Evolutionary conservation across 2,329 filamentous ascomycete genomes (phyloP).

Genomic region (Ascochyta fabae): DNA sequence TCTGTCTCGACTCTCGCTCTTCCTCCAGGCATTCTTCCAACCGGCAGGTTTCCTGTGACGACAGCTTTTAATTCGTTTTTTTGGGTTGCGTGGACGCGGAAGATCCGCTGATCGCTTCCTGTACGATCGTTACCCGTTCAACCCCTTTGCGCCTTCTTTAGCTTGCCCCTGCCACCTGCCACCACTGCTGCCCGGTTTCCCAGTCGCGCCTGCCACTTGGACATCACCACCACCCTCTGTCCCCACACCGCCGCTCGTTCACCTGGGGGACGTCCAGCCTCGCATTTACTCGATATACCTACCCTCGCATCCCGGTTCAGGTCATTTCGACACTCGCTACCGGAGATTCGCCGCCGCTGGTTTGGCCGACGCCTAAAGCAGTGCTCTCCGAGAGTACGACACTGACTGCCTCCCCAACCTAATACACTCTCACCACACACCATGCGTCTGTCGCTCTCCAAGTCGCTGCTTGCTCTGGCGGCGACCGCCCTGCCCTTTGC

Average conservation of each 20-base stretch:
- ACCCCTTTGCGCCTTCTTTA: constrained; percentile 24
- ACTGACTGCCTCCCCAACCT: constrained; percentile 22
- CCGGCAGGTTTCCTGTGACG: constrained; percentile 24
- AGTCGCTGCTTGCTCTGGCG: constrained; percentile 44
- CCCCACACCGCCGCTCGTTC: constrained; percentile 33
- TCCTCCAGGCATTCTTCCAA: constrained; percentile 34
- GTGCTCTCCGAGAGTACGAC: constrained; percentile 42
- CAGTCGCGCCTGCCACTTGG: constrained; percentile 29
- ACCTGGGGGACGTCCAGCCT: constrained; percentile 14
- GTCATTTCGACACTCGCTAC: constrained; percentile 16
- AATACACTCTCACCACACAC: constrained; percentile 22
- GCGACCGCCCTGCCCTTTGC: constrained; percentile 55
- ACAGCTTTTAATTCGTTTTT: constrained; percentile 20
- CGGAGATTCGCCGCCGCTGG: constrained; percentile 39
- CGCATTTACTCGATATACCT: constrained; percentile 13
- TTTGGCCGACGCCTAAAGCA: constrained; percentile 36
- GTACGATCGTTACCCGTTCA: constrained; percentile 38
- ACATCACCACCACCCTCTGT: constrained; percentile 28
- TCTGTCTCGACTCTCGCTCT: constrained; percentile 31
- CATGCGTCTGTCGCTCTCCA: constrained; percentile 46
- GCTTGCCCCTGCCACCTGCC: constrained; percentile 35
- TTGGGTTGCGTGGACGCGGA: constrained; percentile 29
- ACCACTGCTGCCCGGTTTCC: constrained; percentile 40
- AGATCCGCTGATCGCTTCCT: constrained; percentile 38
- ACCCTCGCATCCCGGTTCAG: constrained; percentile 7